A percentile compares a stretch with the other conserved stretches of the same genome.
Evolutionary conservation across 164 flowering plant species (phyloP).

Genomic region (Umbellularia californica): DNA sequence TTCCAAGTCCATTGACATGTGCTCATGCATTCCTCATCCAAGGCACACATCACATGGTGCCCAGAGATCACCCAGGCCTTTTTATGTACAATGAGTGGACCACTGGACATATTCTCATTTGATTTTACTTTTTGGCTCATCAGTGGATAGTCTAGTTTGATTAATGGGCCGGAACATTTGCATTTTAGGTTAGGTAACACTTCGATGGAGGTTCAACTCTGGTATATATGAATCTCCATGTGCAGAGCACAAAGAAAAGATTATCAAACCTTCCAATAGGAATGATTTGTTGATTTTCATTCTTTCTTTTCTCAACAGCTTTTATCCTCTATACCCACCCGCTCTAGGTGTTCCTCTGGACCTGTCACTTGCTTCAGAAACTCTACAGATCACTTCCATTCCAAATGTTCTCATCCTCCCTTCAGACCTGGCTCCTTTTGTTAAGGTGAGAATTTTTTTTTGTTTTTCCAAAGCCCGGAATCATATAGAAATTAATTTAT

Average conservation of each 20-base stretch:
- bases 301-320: slow-evolving; percentile 42
- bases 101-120: no score
- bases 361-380: slow-evolving; percentile 76
- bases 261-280: background rate
- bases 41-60: background rate
- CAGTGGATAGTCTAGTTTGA: background rate
- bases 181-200: background rate
- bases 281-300: background rate
- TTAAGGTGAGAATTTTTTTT: slow-evolving; percentile 50
- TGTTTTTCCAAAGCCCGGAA: background rate
- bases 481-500: background rate
- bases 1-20: background rate
- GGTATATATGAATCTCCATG: background rate
- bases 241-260: background rate
- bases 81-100: background rate
- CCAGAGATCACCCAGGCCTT: background rate
- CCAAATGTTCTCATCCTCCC: slow-evolving; percentile 84
- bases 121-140: background rate
- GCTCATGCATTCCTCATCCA: background rate
- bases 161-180: background rate
- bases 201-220: background rate
- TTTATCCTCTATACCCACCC: slow-evolving; percentile 94
- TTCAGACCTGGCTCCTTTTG: slow-evolving; percentile 82
- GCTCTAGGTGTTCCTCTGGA: slow-evolving; percentile 79
- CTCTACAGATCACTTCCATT: slow-evolving; percentile 54